Base-by-base conservation (phyloP, 106 monocot species). In the Dendrobium huoshanense region DNA sequence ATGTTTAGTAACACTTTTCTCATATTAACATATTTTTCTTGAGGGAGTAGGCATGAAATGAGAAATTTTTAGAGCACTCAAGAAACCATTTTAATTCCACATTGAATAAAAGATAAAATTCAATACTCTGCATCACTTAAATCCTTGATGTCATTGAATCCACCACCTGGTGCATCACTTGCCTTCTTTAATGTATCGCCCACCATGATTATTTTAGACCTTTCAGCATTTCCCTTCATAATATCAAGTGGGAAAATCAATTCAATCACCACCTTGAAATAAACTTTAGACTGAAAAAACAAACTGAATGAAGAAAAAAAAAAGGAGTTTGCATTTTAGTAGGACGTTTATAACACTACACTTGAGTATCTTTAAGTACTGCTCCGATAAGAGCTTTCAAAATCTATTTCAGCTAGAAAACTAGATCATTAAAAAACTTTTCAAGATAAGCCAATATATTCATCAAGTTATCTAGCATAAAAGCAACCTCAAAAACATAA, bases 151-250 rank as follows among this genome's bases (percentile, higher is more conserved):
- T 85, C 81, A 75, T 85, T 41, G 78, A 96, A 89, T 9, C 80
- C 84, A 56, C 68, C 82, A 25, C 78, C 85, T 7, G 87, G 83
- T 1, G 61, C 47, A 79, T 76, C 78, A 75, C 90, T 86, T 51
- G 89, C 92, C 83, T 87, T 93, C 75, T 93, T 94, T 45, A 96
- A 61, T 18, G 89, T 82, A 82, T 96, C 96, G 7, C 96, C 96
- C 8, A 94, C 96, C 96, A 96, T 96, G 55, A 94, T 87, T 27
- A 94, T 90, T 83, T 94, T 89, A 19, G 96, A 86, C 75, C 85
- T 92, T 59, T 96, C 96, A 3, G 96, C 96, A 89, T 96, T 94
- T 17, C 96, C 96, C 96, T 96, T 78, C 73, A 79, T 9, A 84
- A 47, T 44, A 80, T 59, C 43, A 33, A 75, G 73, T 22, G 40